These are phyloP conservation scores for Acanthamoeba royreba DNA, from an alignment of 208 protist genomes.

Conservation along the genomic window DNA sequence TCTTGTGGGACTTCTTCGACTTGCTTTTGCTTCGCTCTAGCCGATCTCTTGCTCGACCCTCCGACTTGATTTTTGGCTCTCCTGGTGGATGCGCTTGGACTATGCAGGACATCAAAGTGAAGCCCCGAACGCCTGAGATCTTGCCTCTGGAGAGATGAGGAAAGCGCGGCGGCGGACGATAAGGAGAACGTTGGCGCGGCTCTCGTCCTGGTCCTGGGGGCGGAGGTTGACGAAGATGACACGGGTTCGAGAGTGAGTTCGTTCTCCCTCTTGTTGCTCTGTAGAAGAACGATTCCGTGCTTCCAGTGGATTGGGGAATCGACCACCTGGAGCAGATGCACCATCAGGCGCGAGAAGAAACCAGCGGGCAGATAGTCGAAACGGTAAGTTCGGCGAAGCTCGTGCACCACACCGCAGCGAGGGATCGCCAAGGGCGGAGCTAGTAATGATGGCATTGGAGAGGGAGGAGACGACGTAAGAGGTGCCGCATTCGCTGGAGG, in stretches of 20 bases:
- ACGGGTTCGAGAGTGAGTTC: background rate
- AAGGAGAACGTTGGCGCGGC: background rate
- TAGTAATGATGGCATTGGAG: background rate
- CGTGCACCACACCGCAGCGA: background rate
- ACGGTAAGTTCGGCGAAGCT: background rate
- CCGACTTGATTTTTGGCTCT: background rate
- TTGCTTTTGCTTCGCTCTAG: background rate
- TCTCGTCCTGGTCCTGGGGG: background rate
- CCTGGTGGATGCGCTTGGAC: background rate
- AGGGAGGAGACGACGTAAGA: background rate
- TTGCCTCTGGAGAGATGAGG: background rate
- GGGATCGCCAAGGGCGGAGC: background rate
- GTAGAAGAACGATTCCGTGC: background rate
- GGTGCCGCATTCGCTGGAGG: no score
- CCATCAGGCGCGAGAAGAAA: slow-evolving; percentile 13
- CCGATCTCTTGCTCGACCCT: background rate
- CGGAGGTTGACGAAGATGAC: background rate
- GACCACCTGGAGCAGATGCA: slow-evolving; percentile 29
- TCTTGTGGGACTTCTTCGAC: background rate
- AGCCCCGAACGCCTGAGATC: background rate
- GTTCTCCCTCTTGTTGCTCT: background rate
- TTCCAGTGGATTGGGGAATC: slow-evolving; percentile 23
- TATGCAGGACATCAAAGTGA: background rate
- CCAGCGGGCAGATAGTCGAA: slow-evolving; percentile 26
- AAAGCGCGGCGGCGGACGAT: background rate